Evolutionary conservation across 495 filamentous ascomycete species (phyloP).

Genomic region (Aspergillus wentii): DNA sequence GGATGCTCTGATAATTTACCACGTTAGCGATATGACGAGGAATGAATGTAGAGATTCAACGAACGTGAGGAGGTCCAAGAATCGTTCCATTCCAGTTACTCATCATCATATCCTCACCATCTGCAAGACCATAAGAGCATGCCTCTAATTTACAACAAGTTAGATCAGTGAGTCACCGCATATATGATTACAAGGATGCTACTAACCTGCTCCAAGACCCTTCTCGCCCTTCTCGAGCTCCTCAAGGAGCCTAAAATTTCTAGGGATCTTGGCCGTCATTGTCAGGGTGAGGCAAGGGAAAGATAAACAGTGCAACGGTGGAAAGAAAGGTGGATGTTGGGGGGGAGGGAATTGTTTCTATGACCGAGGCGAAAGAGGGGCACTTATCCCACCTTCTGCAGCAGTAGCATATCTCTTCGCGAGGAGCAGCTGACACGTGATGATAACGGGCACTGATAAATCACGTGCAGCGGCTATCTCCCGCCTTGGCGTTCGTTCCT

Average conservation of each 20-base stretch:
- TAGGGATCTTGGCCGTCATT: conserved; percentile 81
- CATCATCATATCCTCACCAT: conserved; percentile 95
- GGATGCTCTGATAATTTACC: conserved; percentile 61
- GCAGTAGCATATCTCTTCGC: neutral
- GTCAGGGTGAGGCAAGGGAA: conserved; percentile 11
- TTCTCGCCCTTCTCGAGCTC: conserved; percentile 99
- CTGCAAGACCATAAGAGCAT: conserved; percentile 92
- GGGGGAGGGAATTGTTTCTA: conserved; percentile 19
- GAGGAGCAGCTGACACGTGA: conserved; percentile 14
- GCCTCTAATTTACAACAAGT: conserved; percentile 58
- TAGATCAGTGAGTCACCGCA: conserved; percentile 6
- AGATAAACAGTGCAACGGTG: conserved; percentile 3
- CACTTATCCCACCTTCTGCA: conserved; percentile 14
- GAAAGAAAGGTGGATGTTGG: conserved; percentile 7
- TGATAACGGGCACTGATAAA: conserved; percentile 10
- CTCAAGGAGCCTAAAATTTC: conserved; percentile 93
- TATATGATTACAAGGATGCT: conserved; percentile 2
- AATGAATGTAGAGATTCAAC: conserved; percentile 20
- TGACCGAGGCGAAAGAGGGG: conserved; percentile 20
- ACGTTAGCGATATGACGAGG: conserved; percentile 10
- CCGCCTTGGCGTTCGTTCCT: conserved; percentile 30
- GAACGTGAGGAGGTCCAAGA: conserved; percentile 90
- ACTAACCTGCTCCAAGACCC: conserved; percentile 81
- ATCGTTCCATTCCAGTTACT: conserved; percentile 98
- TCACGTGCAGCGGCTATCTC: conserved; percentile 34